Conservation (phyloP, 2,329 filamentous ascomycete genomes). For the Exophiala bonariae region DNA sequence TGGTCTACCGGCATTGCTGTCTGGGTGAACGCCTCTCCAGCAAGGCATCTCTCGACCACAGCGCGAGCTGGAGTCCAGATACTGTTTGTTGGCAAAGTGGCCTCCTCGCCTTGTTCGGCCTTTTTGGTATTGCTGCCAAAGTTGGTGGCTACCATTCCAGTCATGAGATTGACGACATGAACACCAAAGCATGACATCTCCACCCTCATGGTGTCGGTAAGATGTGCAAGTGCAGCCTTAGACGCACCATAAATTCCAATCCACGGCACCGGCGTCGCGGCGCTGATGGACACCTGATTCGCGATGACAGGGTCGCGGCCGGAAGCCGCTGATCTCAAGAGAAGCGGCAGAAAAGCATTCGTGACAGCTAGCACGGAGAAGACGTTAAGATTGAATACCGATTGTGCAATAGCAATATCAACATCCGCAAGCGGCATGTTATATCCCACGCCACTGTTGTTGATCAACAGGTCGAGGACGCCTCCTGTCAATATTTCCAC, state of each 20-base stretch:
- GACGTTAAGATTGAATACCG: slow-evolving; percentile 37
- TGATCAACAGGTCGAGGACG: slow-evolving; percentile 45
- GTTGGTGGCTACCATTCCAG: slow-evolving; percentile 26
- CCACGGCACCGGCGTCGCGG: slow-evolving; percentile 32
- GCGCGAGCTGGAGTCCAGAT: slow-evolving; percentile 13
- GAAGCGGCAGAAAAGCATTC: slow-evolving; percentile 35
- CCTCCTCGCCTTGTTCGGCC: not conserved
- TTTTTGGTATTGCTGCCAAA: slow-evolving; percentile 7
- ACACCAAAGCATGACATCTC: slow-evolving; percentile 34
- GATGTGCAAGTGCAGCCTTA: slow-evolving; percentile 31
- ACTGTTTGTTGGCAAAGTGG: slow-evolving; percentile 1
- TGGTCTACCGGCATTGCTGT: not conserved
- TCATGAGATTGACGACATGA: slow-evolving; percentile 30
- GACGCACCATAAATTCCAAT: slow-evolving; percentile 34
- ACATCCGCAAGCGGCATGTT: slow-evolving; percentile 32
- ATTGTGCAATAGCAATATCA: slow-evolving; percentile 30
- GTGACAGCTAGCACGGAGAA: slow-evolving; percentile 33
- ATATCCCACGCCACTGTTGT: slow-evolving; percentile 44
- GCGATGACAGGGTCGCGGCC: slow-evolving; percentile 30
- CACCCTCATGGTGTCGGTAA: slow-evolving; percentile 32
- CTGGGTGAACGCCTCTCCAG: not conserved
- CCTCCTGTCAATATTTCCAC: slow-evolving; percentile 23
- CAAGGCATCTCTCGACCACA: slow-evolving; percentile 5
- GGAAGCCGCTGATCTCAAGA: slow-evolving; percentile 9
- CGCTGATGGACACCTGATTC: slow-evolving; percentile 37